Evolutionary conservation across 495 filamentous ascomycete species (phyloP).

Genomic region (Chlorociboria aeruginascens): DNA sequence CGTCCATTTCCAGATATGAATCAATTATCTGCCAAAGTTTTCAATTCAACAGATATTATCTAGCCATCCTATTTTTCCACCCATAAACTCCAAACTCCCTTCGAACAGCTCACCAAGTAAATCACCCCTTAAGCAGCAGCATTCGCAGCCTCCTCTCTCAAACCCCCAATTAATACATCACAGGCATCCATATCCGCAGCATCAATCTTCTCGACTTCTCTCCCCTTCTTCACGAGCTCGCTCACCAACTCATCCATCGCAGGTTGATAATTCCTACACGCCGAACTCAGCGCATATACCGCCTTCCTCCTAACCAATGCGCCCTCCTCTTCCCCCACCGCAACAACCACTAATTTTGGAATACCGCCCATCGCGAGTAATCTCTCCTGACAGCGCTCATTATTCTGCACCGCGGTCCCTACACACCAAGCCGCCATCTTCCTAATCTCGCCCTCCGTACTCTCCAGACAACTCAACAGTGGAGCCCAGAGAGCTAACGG

Average conservation of each 20-base stretch:
- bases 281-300: conserved; percentile 73
- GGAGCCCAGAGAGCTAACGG: conserved; percentile 70
- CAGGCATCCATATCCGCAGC: conserved; percentile 76
- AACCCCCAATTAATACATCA: conserved; percentile 55
- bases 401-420: conserved; percentile 93
- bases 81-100: conserved; percentile 6
- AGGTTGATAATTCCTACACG: conserved; percentile 76
- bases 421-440: conserved; percentile 84
- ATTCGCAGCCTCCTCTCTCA: conserved; percentile 39
- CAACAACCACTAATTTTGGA: conserved; percentile 51
- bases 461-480: conserved; percentile 52
- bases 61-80: neutral
- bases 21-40: too few relatives aligned
- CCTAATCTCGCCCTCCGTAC: conserved; percentile 59
- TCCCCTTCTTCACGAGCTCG: conserved; percentile 41
- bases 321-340: conserved; percentile 39
- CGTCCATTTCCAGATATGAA: too few relatives aligned
- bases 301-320: conserved; percentile 69
- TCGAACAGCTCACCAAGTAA: too few relatives aligned
- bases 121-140: neutral
- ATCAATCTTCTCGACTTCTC: conserved; percentile 41
- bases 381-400: conserved; percentile 67
- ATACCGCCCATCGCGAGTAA: conserved; percentile 61
- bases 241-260: conserved; percentile 53
- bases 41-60: too few relatives aligned